Evolutionary conservation across 2,329 filamentous ascomycete genomes (phyloP).

Genomic region (Neofusicoccum sp.): DNA sequence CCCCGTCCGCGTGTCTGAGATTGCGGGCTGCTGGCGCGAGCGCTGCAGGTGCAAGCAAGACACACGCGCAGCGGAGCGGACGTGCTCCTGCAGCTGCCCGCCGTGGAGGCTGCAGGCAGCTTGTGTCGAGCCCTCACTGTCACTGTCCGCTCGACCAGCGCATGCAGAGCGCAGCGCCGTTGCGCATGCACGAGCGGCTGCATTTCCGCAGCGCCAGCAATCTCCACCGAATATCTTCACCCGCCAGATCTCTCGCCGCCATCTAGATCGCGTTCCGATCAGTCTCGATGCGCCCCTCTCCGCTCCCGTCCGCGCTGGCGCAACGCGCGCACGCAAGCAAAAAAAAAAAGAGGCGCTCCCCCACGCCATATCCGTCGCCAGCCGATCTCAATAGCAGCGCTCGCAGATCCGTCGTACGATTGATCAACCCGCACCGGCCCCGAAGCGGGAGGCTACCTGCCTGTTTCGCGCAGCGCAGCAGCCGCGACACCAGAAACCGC

Average conservation of each 20-base stretch:
- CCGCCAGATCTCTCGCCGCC: background rate
- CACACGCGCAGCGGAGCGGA: slow-evolving; percentile 3
- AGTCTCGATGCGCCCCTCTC: background rate
- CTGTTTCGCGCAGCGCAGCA: background rate
- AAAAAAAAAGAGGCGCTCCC: background rate
- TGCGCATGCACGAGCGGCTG: background rate
- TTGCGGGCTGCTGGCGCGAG: background rate
- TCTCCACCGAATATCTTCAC: background rate
- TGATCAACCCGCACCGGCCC: slow-evolving; percentile 8
- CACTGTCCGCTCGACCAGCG: too few species aligned
- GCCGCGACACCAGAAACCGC: background rate
- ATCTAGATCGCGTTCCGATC: background rate
- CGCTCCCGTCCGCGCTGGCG: background rate
- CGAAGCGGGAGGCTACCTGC: background rate
- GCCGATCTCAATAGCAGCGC: slow-evolving; percentile 9
- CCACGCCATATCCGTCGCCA: background rate
- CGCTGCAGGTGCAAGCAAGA: background rate
- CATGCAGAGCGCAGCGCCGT: background rate
- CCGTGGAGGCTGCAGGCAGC: background rate
- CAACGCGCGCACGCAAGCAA: background rate
- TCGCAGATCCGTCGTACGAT: slow-evolving; percentile 13
- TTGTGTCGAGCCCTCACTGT: too few species aligned
- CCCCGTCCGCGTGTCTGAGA: slow-evolving; percentile 15
- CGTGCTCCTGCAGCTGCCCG: background rate
- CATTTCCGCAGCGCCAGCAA: background rate